Percentiles rank a stretch among this genome's conserved stretches.
phyloP scores from a whole-genome alignment of 2,329 filamentous ascomycete genomes.

The Alternaria novae-zelandiae region DNA sequence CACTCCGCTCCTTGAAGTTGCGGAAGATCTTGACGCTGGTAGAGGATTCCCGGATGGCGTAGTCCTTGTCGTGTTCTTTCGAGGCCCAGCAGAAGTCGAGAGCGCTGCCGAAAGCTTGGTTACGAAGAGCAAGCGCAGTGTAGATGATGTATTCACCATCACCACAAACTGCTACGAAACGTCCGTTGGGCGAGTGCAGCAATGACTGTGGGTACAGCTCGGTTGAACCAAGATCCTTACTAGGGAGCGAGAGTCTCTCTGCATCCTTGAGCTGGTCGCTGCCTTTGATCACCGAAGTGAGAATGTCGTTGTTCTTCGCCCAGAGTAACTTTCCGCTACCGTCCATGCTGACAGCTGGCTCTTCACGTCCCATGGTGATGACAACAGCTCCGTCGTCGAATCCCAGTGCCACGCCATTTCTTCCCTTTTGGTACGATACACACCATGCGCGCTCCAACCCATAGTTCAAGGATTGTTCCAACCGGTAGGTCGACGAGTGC shows the following conservation, averaged over 20 bases:
- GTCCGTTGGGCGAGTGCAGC: slow-evolving; percentile 92
- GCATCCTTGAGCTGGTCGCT: slow-evolving; percentile 90
- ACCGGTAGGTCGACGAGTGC: slow-evolving; percentile 96
- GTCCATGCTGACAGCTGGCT: slow-evolving; percentile 98
- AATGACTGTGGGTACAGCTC: slow-evolving; percentile 97
- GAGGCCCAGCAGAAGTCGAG: slow-evolving; percentile 97
- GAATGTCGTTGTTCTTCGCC: slow-evolving; percentile 93
- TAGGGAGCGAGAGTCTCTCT: slow-evolving; percentile 81
- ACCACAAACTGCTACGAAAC: slow-evolving; percentile 87
- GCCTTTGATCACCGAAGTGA: slow-evolving; percentile 93
- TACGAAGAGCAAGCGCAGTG: slow-evolving; percentile 93
- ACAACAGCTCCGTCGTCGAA: slow-evolving; percentile 98
- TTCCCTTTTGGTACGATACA: slow-evolving; percentile 92
- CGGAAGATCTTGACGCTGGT: slow-evolving; percentile 97
- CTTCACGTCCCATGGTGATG: slow-evolving; percentile 95
- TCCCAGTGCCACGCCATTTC: slow-evolving; percentile 92
- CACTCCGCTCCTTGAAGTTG: slow-evolving; percentile 95
- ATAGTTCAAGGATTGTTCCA: slow-evolving; percentile 96
- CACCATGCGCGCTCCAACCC: slow-evolving; percentile 97
- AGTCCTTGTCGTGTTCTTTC: slow-evolving; percentile 98
- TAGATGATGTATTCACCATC: slow-evolving; percentile 99
- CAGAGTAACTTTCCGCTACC: slow-evolving; percentile 93
- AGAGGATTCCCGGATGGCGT: slow-evolving; percentile 91
- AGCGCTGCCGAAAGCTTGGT: slow-evolving; percentile 95
- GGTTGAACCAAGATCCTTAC: slow-evolving; percentile 94